These are phyloP conservation scores for Diutina ranongensis DNA, from an alignment of 1,139 yeast species.

Conservation along the genomic window DNA sequence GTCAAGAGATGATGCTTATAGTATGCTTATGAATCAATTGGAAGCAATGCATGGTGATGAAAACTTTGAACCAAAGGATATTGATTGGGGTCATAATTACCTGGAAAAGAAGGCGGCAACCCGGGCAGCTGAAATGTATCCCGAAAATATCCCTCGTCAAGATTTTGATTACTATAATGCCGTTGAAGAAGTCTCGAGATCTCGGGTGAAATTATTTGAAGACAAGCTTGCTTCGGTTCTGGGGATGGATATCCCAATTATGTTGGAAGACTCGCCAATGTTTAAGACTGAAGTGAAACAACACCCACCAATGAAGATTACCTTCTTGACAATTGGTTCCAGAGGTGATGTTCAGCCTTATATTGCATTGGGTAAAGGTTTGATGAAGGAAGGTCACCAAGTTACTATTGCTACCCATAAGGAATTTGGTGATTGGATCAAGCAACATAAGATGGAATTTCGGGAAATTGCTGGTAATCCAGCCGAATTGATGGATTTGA, in stretches of 20 bases:
- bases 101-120: neutral
- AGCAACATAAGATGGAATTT: constrained; percentile 54
- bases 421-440: constrained; percentile 73
- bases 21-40: constrained; percentile 37
- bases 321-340: constrained; percentile 81
- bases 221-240: constrained; percentile 45
- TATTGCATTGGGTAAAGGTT: constrained; percentile 75
- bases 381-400: constrained; percentile 66
- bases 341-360: constrained; percentile 97
- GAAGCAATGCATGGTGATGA: constrained; percentile 18
- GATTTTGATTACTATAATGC: neutral
- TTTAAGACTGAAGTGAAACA: constrained; percentile 43
- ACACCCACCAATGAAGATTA: constrained; percentile 43
- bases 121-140: neutral
- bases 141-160: neutral
- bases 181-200: constrained; percentile 15
- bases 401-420: constrained; percentile 79
- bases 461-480: constrained; percentile 85
- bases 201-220: constrained; percentile 51
- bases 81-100: neutral
- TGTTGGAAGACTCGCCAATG: constrained; percentile 54
- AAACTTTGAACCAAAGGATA: constrained; percentile 1
- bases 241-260: constrained; percentile 56
- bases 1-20: constrained; percentile 65
- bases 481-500: constrained; percentile 78